A percentile compares a stretch with the other conserved stretches of the same genome.
Conservation (phyloP, 768 basidiomycete species). For the Hygrophoropsis aurantiaca region DNA sequence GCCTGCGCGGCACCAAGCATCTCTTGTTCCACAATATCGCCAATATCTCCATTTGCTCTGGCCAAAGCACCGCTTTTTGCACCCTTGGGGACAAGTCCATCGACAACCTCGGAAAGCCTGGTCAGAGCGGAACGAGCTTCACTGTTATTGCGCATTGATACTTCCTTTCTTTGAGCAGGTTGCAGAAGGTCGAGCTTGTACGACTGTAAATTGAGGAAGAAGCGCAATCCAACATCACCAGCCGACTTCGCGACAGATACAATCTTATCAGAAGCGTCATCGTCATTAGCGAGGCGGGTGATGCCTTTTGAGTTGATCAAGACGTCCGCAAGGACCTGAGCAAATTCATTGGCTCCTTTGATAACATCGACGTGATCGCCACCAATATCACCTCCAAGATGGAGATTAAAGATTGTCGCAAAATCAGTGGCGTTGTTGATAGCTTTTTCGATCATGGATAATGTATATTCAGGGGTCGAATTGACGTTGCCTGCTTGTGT, state of each 20-base stretch:
- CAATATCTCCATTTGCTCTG: slow-evolving; percentile 88
- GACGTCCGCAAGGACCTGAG: slow-evolving; percentile 90
- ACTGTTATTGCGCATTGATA: slow-evolving; percentile 87
- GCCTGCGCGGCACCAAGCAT: slow-evolving; percentile 92
- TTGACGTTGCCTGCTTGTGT: slow-evolving; percentile 92
- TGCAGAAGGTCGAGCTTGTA: slow-evolving; percentile 87
- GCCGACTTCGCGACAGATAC: slow-evolving; percentile 79
- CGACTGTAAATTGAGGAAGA: slow-evolving; percentile 95
- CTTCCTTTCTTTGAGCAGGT: slow-evolving; percentile 72
- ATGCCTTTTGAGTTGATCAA: slow-evolving; percentile 94
- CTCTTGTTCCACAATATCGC: slow-evolving; percentile 94
- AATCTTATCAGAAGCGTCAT: slow-evolving; percentile 91
- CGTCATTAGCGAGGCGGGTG: slow-evolving; percentile 87
- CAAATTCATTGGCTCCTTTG: slow-evolving; percentile 95
- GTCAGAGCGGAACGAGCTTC: slow-evolving; percentile 80
- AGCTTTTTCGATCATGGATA: slow-evolving; percentile 98
- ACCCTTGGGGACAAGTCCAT: slow-evolving; percentile 82
- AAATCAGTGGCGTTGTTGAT: slow-evolving; percentile 95
- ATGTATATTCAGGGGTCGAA: slow-evolving; percentile 97
- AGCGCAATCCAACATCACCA: slow-evolving; percentile 85
- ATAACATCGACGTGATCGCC: slow-evolving; percentile 98
- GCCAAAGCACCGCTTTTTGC: slow-evolving; percentile 65
- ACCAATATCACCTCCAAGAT: slow-evolving; percentile 81
- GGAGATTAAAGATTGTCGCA: slow-evolving; percentile 90
- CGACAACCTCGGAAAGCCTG: slow-evolving; percentile 86